phyloP scores from a whole-genome alignment of 495 filamentous ascomycete genomes.

The Amniculicola lignicola region DNA sequence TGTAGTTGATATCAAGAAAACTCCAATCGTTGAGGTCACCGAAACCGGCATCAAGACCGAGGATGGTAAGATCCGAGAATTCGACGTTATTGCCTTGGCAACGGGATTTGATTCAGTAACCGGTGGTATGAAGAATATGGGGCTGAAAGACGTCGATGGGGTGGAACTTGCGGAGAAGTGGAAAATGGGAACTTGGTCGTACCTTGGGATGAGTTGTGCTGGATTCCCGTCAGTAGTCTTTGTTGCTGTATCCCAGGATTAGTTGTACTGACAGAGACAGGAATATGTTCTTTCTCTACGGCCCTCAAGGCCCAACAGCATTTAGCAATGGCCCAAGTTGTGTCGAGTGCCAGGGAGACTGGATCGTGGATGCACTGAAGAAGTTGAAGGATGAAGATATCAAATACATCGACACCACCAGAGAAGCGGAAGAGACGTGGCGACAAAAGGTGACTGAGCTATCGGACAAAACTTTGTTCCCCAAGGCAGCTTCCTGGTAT shows the following conservation, averaged over 20 bases:
- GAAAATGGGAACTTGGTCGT: constrained; percentile 46
- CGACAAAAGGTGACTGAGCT: constrained; percentile 42
- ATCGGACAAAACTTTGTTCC: constrained; percentile 49
- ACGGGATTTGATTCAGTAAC: constrained; percentile 57
- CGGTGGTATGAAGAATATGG: constrained; percentile 51
- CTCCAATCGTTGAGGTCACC: constrained; percentile 44
- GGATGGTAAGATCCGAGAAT: constrained; percentile 46
- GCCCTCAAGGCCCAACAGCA: constrained; percentile 50
- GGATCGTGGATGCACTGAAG: constrained; percentile 50
- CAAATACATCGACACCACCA: constrained; percentile 45
- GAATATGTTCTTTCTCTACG: constrained; percentile 56
- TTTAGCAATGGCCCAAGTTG: constrained; percentile 51
- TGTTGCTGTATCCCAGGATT: background rate
- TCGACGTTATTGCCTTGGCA: constrained; percentile 54
- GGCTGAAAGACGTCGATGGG: constrained; percentile 47
- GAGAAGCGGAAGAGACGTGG: constrained; percentile 51
- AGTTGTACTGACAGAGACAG: constrained; percentile 3
- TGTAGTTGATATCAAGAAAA: constrained; percentile 49
- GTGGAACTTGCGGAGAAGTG: constrained; percentile 49
- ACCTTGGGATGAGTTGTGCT: constrained; percentile 49
- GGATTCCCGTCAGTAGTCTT: constrained; percentile 44
- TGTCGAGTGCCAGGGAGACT: constrained; percentile 51
- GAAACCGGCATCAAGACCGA: constrained; percentile 45
- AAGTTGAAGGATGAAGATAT: constrained; percentile 45
- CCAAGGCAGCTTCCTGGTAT: constrained; percentile 43